phyloP scores from a whole-genome alignment of 78 protist species.

The Blattamonas nauphoetae region DNA sequence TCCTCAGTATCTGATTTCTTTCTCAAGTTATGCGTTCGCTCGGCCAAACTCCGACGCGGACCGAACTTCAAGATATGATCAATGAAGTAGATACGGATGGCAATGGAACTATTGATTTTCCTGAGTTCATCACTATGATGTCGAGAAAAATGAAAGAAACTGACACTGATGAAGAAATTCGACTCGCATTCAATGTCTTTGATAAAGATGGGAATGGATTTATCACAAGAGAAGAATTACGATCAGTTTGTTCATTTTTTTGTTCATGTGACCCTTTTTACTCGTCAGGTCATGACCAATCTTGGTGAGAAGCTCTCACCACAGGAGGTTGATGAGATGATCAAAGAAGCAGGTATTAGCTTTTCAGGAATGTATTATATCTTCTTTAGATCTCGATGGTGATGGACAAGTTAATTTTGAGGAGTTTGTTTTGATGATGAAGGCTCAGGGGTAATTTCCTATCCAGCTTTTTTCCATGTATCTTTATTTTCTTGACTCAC shows the following conservation, averaged over 20 bases:
- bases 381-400: slow-evolving; percentile 6
- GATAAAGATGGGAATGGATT: slow-evolving; percentile 14
- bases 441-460: no score
- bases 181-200: slow-evolving; percentile 36
- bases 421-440: slow-evolving; percentile 14
- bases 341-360: slow-evolving; percentile 25
- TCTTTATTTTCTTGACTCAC: no score
- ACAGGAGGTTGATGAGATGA: slow-evolving; percentile 32
- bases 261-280: no score
- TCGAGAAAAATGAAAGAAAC: slow-evolving; percentile 5
- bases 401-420: slow-evolving; percentile 22
- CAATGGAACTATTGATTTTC: slow-evolving; percentile 34
- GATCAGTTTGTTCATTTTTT: no score
- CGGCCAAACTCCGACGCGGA: slow-evolving; percentile 27
- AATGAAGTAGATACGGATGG: slow-evolving; percentile 37
- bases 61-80: slow-evolving; percentile 28
- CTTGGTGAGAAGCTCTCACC: slow-evolving; percentile 19
- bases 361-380: no score
- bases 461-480: no score
- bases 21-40: slow-evolving; percentile 34
- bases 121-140: slow-evolving; percentile 34
- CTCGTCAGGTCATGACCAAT: slow-evolving; percentile 16
- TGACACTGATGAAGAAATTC: slow-evolving; percentile 20
- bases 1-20: no score
- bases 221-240: slow-evolving; percentile 22